A percentile compares a stretch with the other conserved stretches of the same genome.
phyloP scores from a whole-genome alignment of 768 basidiomycete species.

The Rhodotorula graminis region DNA sequence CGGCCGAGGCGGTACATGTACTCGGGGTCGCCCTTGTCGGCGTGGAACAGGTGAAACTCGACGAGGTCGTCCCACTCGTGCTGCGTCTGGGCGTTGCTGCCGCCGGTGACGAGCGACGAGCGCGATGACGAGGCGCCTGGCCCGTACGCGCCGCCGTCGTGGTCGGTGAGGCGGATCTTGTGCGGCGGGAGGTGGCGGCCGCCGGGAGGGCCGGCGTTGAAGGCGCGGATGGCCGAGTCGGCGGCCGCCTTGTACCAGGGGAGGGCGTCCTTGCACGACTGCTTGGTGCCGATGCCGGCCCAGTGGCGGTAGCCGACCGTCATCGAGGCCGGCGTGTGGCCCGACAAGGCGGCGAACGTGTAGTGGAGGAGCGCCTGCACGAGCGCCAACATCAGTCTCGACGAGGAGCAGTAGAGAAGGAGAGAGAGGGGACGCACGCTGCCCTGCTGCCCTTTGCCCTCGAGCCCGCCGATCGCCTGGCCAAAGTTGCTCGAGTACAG shows the following conservation, averaged over 20 bases:
- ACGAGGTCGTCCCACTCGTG: slow-evolving; percentile 42
- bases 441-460: slow-evolving; percentile 51
- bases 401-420: too few relatives aligned
- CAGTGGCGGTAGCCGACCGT: slow-evolving; percentile 88
- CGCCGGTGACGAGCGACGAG: slow-evolving; percentile 77
- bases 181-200: slow-evolving; percentile 79
- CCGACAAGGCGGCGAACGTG: slow-evolving; percentile 86
- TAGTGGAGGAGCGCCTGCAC: slow-evolving; percentile 78
- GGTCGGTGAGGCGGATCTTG: slow-evolving; percentile 75
- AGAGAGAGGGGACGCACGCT: slow-evolving; percentile 43
- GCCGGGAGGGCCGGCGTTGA: slow-evolving; percentile 80
- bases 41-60: slow-evolving; percentile 66
- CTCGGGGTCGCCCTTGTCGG: slow-evolving; percentile 80
- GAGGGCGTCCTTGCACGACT: slow-evolving; percentile 75
- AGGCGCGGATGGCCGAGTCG: slow-evolving; percentile 78
- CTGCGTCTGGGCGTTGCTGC: slow-evolving; percentile 68
- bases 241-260: slow-evolving; percentile 87
- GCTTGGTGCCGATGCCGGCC: slow-evolving; percentile 87
- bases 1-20: slow-evolving; percentile 91
- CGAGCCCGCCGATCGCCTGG: slow-evolving; percentile 59
- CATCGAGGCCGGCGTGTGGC: slow-evolving; percentile 83
- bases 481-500: slow-evolving; percentile 79
- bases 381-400: background rate
- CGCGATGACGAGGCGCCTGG: slow-evolving; percentile 91
- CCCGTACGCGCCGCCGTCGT: slow-evolving; percentile 88